Conservation (phyloP, 306 rosid species). For the Gastrolobium bilobum region DNA sequence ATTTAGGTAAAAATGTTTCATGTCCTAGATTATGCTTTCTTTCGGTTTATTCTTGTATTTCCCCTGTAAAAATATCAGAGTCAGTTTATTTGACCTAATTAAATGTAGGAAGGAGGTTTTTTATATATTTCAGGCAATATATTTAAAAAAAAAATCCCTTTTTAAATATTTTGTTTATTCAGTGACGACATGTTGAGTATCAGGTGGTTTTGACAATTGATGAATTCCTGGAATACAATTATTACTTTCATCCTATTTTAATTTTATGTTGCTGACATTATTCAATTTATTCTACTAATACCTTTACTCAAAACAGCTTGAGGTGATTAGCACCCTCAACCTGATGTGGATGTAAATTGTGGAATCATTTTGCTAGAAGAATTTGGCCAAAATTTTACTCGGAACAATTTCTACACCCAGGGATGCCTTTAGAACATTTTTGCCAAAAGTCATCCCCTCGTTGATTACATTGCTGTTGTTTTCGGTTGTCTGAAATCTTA, state of each 20-base stretch:
- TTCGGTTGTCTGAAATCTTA: neutral
- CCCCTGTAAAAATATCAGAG: neutral
- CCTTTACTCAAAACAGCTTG: neutral
- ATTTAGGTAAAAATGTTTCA: neutral
- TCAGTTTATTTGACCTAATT: neutral
- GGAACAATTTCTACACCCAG: neutral
- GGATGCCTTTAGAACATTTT: neutral
- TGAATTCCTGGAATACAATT: neutral
- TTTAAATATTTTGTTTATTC: neutral
- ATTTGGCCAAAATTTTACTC: neutral
- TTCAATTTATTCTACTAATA: neutral
- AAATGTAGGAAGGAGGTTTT: neutral
- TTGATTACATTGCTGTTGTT: neutral
- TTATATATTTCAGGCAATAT: neutral
- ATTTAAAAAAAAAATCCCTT: neutral
- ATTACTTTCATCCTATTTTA: neutral
- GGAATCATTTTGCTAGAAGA: neutral
- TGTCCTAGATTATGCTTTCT: neutral
- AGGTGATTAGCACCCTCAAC: neutral
- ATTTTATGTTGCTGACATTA: neutral
- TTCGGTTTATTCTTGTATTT: neutral
- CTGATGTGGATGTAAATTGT: neutral
- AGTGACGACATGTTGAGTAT: neutral
- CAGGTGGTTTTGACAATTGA: constrained; percentile 3
- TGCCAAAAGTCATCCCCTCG: neutral